A percentile compares a stretch with the other conserved stretches of the same genome.
Conservation (phyloP, 73 alveolate genomes). For the Uronychia setigera region DNA sequence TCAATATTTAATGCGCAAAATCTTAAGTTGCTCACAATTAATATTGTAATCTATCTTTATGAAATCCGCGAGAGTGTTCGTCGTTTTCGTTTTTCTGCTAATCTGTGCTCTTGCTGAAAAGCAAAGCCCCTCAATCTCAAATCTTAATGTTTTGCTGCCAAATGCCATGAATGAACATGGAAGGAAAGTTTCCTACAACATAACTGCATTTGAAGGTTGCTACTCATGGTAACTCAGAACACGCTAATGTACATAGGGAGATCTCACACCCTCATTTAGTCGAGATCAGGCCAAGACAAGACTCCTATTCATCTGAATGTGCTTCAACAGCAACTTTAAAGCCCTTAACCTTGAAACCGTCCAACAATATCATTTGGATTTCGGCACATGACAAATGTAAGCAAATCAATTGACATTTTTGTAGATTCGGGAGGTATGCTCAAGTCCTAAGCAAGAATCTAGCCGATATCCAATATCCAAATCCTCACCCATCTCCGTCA, state of each 20-base stretch:
- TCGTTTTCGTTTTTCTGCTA: neutral
- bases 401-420: neutral
- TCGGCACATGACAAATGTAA: slow-evolving; percentile 59
- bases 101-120: slow-evolving; percentile 1
- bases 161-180: slow-evolving; percentile 34
- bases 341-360: slow-evolving; percentile 23
- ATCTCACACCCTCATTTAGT: slow-evolving; percentile 51
- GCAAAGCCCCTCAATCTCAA: slow-evolving; percentile 18
- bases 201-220: slow-evolving; percentile 67
- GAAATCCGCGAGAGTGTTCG: neutral
- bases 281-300: slow-evolving; percentile 19
- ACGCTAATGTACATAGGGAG: slow-evolving; percentile 40
- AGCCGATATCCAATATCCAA: slow-evolving; percentile 36
- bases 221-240: slow-evolving; percentile 49
- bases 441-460: slow-evolving; percentile 56
- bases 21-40: neutral
- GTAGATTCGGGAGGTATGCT: slow-evolving; percentile 55
- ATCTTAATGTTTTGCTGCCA: slow-evolving; percentile 46
- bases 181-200: slow-evolving; percentile 30
- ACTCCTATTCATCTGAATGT: slow-evolving; percentile 34
- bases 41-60: neutral
- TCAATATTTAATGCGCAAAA: slow-evolving; percentile 23
- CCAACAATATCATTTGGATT: slow-evolving; percentile 60
- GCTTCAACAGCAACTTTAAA: slow-evolving; percentile 19
- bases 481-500: slow-evolving; percentile 63